A percentile compares a stretch with the other conserved stretches of the same genome.
Evolutionary conservation across 805 yeast species (phyloP).

Genomic region (Nakazawaea anatomiae): DNA sequence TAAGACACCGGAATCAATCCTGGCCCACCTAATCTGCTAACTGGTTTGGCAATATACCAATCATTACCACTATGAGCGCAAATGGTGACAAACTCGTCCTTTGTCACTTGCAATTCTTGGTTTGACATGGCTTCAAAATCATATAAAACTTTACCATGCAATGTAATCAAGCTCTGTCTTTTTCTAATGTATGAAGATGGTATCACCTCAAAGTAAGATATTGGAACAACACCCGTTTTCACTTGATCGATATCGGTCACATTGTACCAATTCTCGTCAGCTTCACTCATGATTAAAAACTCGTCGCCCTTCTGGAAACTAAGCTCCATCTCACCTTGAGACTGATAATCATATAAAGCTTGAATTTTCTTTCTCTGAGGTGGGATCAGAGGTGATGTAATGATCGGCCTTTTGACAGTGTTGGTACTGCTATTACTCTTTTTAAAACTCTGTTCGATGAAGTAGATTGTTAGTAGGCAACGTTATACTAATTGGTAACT

Average conservation of each 20-base stretch:
- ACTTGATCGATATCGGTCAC: slow-evolving; percentile 77
- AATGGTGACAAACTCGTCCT: slow-evolving; percentile 85
- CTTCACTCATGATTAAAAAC: slow-evolving; percentile 69
- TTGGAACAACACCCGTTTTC: slow-evolving; percentile 84
- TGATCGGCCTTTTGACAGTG: slow-evolving; percentile 1
- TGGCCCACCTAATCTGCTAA: slow-evolving; percentile 93
- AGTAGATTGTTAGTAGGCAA: no score
- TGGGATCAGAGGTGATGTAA: slow-evolving; percentile 8
- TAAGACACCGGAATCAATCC: slow-evolving; percentile 92
- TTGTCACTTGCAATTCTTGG: slow-evolving; percentile 79
- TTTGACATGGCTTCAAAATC: slow-evolving; percentile 78
- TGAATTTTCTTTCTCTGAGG: slow-evolving; percentile 55
- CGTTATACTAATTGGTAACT: no score
- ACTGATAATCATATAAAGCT: slow-evolving; percentile 71
- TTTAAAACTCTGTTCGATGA: slow-evolving; percentile 1
- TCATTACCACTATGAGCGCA: slow-evolving; percentile 96
- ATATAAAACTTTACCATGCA: slow-evolving; percentile 82
- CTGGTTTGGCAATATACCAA: slow-evolving; percentile 98
- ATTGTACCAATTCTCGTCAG: slow-evolving; percentile 71
- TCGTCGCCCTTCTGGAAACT: slow-evolving; percentile 80
- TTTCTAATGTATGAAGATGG: slow-evolving; percentile 37
- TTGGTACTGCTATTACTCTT: background rate
- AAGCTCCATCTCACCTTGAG: slow-evolving; percentile 79
- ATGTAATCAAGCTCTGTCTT: slow-evolving; percentile 19
- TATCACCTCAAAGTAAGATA: slow-evolving; percentile 74